Evolutionary conservation across 2,329 filamentous ascomycete species (phyloP), one percentile per base, ranked within the genome.

Genomic region (Zymoseptoria pseudotritici): DNA sequence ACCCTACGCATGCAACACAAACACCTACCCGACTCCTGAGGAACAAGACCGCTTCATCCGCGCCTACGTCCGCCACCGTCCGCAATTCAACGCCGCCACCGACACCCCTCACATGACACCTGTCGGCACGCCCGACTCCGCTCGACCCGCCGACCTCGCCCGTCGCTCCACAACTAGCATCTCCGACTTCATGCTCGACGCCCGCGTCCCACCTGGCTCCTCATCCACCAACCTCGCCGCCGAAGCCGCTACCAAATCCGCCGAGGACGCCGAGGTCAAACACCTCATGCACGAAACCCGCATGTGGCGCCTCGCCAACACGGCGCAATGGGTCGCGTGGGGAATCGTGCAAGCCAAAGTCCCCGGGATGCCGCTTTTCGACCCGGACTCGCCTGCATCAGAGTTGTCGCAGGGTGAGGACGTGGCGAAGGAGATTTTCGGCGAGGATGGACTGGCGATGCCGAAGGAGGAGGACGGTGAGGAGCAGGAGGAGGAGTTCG

Each of bases 331-430:
- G 94, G 85, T 95, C 22, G 90, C 91, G 1, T 99, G 94, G 94
- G 94, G 94, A 22, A 90, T 97, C 63, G 89, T 99, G 56, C 94
- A 99, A 76, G 93, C 94, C 54, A 92, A 94, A 72, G 81, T 96
- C 1, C 86, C 90, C 0, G 90, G 86, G 0, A 79, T 93, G 72
- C 84, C 87, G 19, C 76, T 77, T 17, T 78, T 79, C 42, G 63
- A 63, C 49, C 71, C 66, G 17, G 63, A 66, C 6, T 66, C 63
- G 4, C 63, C 64, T 9, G 53, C 55, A 17, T 58, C 58, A 4
- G 60, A 63, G 13, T 69, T 63, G 61, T 66, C 64, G 26, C 67
- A 69, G n/a, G 64, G 68, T 50, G 71, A 71, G 60, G 72, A 69
- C 63, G 63, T 66, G 22, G 67, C 66, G 4, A 66, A 70, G 24